A percentile compares a stretch with the other conserved stretches of the same genome.
Conservation (phyloP, 345 rosid genomes). For the Psidium guajava region DNA sequence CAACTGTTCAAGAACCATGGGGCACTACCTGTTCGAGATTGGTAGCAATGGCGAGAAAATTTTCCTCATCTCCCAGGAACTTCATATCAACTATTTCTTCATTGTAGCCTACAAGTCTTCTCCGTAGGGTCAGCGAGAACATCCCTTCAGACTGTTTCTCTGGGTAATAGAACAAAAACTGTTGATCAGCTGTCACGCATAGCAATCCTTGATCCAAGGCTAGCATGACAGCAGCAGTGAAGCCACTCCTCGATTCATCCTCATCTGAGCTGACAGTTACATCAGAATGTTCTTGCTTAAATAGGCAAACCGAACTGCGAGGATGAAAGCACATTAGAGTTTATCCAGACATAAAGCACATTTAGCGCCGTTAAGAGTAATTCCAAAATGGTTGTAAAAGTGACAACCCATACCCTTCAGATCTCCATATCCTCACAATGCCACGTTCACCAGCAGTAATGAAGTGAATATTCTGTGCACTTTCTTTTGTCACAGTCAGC, state of each 20-base stretch:
- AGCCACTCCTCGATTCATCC: slow-evolving; percentile 64
- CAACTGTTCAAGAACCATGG: neutral
- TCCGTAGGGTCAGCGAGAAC: slow-evolving; percentile 29
- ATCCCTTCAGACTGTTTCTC: slow-evolving; percentile 31
- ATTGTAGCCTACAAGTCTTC: slow-evolving; percentile 87
- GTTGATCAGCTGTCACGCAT: slow-evolving; percentile 95
- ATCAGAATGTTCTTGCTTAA: slow-evolving; percentile 76
- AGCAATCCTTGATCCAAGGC: slow-evolving; percentile 71
- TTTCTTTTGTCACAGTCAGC: slow-evolving; percentile 28
- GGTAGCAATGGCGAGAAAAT: slow-evolving; percentile 86
- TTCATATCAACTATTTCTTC: slow-evolving; percentile 91
- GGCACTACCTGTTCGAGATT: slow-evolving; percentile 74
- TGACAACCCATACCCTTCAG: slow-evolving; percentile 49
- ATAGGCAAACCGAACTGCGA: slow-evolving; percentile 72
- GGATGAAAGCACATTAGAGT: slow-evolving; percentile 10
- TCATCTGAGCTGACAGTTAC: slow-evolving; percentile 40
- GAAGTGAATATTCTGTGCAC: slow-evolving; percentile 35
- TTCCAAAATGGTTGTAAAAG: neutral
- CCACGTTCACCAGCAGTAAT: slow-evolving; percentile 88
- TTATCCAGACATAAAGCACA: neutral
- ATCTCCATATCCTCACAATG: slow-evolving; percentile 67
- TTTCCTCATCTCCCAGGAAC: slow-evolving; percentile 82
- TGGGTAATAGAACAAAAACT: slow-evolving; percentile 53
- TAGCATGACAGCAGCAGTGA: slow-evolving; percentile 53
- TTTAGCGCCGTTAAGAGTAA: neutral